Conservation (phyloP, 257 asterid genomes). For the Solanum etuberosum region DNA sequence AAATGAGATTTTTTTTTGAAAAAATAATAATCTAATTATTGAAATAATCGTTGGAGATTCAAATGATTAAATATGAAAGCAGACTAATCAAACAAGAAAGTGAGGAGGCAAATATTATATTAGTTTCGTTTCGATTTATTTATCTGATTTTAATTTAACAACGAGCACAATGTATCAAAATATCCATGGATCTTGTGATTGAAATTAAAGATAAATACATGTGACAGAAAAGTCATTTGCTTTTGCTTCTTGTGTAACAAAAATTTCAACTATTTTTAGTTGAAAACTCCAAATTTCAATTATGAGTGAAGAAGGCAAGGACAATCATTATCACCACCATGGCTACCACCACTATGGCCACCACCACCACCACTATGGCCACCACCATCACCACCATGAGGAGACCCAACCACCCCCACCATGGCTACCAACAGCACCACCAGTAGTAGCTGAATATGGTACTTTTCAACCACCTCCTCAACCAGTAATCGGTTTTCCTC, state of each 20-base stretch:
- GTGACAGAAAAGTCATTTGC: neutral
- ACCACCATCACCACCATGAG: neutral
- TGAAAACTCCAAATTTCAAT: neutral
- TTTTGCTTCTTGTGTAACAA: neutral
- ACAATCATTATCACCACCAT: conserved; percentile 8
- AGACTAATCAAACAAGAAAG: neutral
- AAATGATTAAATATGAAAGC: no score
- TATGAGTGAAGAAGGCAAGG: conserved; percentile 51
- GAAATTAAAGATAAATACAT: neutral
- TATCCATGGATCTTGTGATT: neutral
- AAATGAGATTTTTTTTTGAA: no score
- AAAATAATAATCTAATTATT: no score
- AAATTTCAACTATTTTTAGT: neutral
- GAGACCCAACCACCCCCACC: conserved; percentile 8
- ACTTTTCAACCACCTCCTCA: conserved; percentile 72
- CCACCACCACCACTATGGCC: conserved; percentile 18
- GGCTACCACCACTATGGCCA: neutral
- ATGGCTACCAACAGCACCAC: conserved; percentile 1
- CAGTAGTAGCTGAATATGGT: conserved; percentile 45
- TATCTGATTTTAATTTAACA: no score
- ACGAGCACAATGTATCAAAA: neutral
- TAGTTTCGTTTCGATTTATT: neutral
- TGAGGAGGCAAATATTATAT: neutral
- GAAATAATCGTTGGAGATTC: no score
- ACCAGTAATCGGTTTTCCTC: conserved; percentile 73